These are phyloP conservation scores for Thalassiosira sp. DNA, from an alignment of 352 stramenopile genomes.

Conservation along the genomic window DNA sequence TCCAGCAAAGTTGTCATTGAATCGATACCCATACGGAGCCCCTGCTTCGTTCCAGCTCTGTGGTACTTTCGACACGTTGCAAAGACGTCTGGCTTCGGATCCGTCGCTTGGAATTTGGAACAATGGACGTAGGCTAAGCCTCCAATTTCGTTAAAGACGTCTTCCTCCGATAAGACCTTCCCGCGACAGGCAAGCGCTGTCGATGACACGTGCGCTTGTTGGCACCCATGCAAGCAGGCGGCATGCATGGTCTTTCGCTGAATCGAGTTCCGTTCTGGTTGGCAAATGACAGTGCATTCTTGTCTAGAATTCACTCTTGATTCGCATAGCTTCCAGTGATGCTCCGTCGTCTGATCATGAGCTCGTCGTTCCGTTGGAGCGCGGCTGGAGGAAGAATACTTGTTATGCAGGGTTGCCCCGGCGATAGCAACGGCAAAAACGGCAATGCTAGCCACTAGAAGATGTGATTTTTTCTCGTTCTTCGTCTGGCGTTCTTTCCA, in stretches of 20 bases:
- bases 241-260: slow-evolving; percentile 57
- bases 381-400: not conserved
- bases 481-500: slow-evolving; percentile 48
- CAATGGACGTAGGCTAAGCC: slow-evolving; percentile 47
- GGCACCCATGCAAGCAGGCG: slow-evolving; percentile 44
- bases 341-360: slow-evolving; percentile 23
- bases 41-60: slow-evolving; percentile 36
- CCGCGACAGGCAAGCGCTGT: slow-evolving; percentile 38
- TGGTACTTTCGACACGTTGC: slow-evolving; percentile 56
- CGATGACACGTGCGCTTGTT: slow-evolving; percentile 43
- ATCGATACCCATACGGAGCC: slow-evolving; percentile 27
- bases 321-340: slow-evolving; percentile 47
- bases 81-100: slow-evolving; percentile 51
- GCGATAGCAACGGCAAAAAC: slow-evolving; percentile 13
- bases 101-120: slow-evolving; percentile 39
- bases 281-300: slow-evolving; percentile 41
- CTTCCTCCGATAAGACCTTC: slow-evolving; percentile 27
- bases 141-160: slow-evolving; percentile 41
- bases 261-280: slow-evolving; percentile 50
- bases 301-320: slow-evolving; percentile 46
- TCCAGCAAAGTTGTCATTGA: slow-evolving; percentile 36
- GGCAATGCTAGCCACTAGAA: not conserved
- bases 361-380: slow-evolving; percentile 14
- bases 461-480: slow-evolving; percentile 8
- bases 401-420: slow-evolving; percentile 8